Evolutionary conservation across 1,139 yeast genomes (phyloP).

Genomic region (Blastobotrys raffinosifermentans): DNA sequence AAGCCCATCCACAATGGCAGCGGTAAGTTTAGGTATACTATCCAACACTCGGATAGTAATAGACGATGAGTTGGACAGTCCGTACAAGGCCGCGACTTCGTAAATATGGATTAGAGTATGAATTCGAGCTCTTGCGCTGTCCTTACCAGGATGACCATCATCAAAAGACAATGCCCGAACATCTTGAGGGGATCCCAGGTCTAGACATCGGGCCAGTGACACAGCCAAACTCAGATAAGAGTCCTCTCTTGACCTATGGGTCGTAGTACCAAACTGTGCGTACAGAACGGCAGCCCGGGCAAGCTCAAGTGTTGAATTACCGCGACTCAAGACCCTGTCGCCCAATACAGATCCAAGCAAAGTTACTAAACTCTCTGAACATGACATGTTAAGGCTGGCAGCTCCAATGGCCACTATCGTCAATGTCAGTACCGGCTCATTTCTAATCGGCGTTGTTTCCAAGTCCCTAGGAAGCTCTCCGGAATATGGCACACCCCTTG

Average conservation of each 20-base stretch:
- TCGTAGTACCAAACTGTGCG: not conserved
- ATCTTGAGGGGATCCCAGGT: not conserved
- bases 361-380: conserved; percentile 1
- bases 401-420: conserved; percentile 1
- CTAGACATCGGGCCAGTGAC: not conserved
- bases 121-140: not conserved
- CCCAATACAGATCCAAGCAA: conserved; percentile 1
- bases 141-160: not conserved
- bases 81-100: not conserved
- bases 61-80: not conserved
- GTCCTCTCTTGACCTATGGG: not conserved
- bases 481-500: not conserved
- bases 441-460: not conserved
- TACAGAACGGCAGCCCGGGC: conserved; percentile 1
- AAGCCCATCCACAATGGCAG: too few relatives aligned
- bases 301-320: conserved; percentile 2
- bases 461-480: not conserved
- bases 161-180: not conserved
- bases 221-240: not conserved
- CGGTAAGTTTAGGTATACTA: too few relatives aligned
- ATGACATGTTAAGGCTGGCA: conserved; percentile 1
- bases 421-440: conserved; percentile 1
- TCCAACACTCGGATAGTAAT: too few relatives aligned
- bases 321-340: not conserved
- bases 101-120: not conserved